Evolutionary conservation across 768 basidiomycete species (phyloP), one percentile per base, ranked within the genome.

Genomic region (Pisolithus marmoratus): DNA sequence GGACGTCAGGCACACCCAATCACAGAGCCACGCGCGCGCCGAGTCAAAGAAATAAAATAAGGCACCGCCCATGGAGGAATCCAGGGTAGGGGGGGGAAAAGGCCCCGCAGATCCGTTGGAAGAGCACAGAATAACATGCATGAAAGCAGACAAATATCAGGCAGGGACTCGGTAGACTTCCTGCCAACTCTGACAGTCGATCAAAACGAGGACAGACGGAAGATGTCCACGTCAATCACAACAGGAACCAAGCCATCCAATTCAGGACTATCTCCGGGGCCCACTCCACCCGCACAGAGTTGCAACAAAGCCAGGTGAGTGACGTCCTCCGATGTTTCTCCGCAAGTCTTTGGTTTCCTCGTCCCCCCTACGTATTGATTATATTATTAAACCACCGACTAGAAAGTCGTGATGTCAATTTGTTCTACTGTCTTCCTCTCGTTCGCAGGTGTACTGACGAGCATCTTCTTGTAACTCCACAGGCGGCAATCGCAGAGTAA

Each of bases 401-500:
- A 19, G 26, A 12, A 14, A 7, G 26, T 45, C 26, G 24, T 45
- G 17, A 45, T 45, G 43, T 45, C 43, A 45, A 45, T 45, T 26
- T 27, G 43, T 45, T 29, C 34, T 29, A 6, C 15, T 15, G 20
- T 45, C 24, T 29, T 19, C n/a, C n/a, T 15, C 43, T 15, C 17
- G 7, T 45, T 8, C 11, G 14, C 24, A 27, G 56, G 68, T 12
- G 14, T 63, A 57, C 68, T 69, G 62, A 64, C 58, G 54, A 62
- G 56, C 51, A 61, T 61, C 59, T 60, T 55, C 50, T 66, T 67
- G 15, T 34, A 58, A 61, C 60, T 59, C 53, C 56, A 54, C 62
- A 90, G 87, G 82, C 83, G 87, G 61, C 89, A 90, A 74, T 88
- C 87, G 50, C 89, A 90, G 69, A 90, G 88, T 88, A 60, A 54